These are phyloP conservation scores for Aspergillus sp. DNA, from an alignment of 2,329 filamentous ascomycete species.

Conservation along the genomic window DNA sequence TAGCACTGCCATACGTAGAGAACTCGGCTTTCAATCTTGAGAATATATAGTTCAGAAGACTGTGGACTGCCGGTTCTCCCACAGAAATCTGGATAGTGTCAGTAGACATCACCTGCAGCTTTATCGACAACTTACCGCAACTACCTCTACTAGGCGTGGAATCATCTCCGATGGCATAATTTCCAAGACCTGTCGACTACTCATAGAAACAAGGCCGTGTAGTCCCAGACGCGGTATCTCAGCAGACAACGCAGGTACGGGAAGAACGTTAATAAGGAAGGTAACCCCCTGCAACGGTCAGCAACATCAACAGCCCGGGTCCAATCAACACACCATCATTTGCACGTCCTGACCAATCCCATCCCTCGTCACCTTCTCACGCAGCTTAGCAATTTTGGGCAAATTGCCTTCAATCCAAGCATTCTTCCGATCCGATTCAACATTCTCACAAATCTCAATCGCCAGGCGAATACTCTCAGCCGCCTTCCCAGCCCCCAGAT, in stretches of 20 bases:
- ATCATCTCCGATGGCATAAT: slow-evolving; percentile 14
- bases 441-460: slow-evolving; percentile 24
- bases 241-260: slow-evolving; percentile 13
- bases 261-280: slow-evolving; percentile 22
- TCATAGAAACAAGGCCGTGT: slow-evolving; percentile 17
- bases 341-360: slow-evolving; percentile 21
- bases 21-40: slow-evolving; percentile 10
- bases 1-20: slow-evolving; percentile 1
- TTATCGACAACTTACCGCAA: slow-evolving; percentile 24
- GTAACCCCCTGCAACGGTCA: slow-evolving; percentile 18
- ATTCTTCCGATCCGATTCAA: slow-evolving; percentile 23
- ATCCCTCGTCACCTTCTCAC: slow-evolving; percentile 26
- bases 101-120: slow-evolving; percentile 3
- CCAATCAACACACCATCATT: slow-evolving; percentile 19
- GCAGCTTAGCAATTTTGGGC: slow-evolving; percentile 28
- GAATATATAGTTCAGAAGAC: slow-evolving; percentile 15
- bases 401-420: slow-evolving; percentile 25
- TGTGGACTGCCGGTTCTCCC: slow-evolving; percentile 13
- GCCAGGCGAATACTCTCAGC: slow-evolving; percentile 29
- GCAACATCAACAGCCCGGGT: not conserved
- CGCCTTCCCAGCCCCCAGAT: slow-evolving; percentile 17
- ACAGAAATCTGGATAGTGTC: slow-evolving; percentile 10
- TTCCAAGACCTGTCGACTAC: slow-evolving; percentile 12
- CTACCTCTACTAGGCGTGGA: slow-evolving; percentile 25
- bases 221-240: slow-evolving; percentile 17